Evolutionary conservation across 306 rosid species (phyloP), one percentile per base, ranked within the genome.

Genomic region (Erythrophleum fordii): DNA sequence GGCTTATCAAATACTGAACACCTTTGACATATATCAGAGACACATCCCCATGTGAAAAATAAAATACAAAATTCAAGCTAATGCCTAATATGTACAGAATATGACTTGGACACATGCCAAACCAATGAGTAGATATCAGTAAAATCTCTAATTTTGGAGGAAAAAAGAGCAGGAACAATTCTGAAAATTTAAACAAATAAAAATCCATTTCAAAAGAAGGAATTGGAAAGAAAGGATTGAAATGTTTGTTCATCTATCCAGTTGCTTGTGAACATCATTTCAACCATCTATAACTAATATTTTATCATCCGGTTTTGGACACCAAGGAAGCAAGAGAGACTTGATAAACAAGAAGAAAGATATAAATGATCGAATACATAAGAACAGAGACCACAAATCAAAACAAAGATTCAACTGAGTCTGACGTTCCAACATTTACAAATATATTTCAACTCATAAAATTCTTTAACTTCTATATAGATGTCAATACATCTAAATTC

Each of bases 1-100:
- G 5, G 12, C 75, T 20, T 77, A 86, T 41, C 77, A 86, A 56
- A 66, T 60, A 23, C 44, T 28, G 12, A 62, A 61, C 56, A 39
- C 29, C 69, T 55, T 64, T 62, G 70, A 75, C 58, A 55, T 31
- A 55, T 82, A 85, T 69, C 65, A 75, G 37, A 78, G 70, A 68
- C 12, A 2, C 26, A 9, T 35, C 61, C 72, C 31, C 18, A 8
- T 11, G 62, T 45, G 11, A 46, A 53, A 68, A 75, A 68, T 53
- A 41, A 71, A 83, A 80, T 2, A 26, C 39, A n/a, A 23, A 41
- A 65, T 75, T 65, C 49, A 42, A 49, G 72, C 34, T 20, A 39
- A 18, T 20, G 72, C 31, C 23, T n/a, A 64, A 79, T 69, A 37
- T 49, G 49, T 76, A 46, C 69, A 46, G 70, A 41, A 58, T 28